Percentiles rank a stretch among this genome's conserved stretches.
phyloP scores from a whole-genome alignment of 2,329 filamentous ascomycete species.

The Epichloe uncinata region DNA sequence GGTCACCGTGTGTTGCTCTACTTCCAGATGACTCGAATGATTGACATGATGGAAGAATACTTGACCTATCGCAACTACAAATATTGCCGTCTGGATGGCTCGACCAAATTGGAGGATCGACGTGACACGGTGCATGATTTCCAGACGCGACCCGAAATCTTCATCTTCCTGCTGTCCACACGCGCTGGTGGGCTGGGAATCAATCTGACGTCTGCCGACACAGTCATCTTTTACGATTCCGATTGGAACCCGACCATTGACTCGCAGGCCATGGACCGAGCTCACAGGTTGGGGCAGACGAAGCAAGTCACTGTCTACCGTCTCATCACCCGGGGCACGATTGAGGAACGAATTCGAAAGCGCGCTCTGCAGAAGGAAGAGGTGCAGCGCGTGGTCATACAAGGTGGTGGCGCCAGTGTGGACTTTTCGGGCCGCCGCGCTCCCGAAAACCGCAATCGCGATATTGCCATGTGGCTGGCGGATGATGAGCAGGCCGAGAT shows the following conservation, averaged over 20 bases:
- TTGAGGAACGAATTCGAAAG: constrained; percentile 96
- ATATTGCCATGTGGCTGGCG: constrained; percentile 97
- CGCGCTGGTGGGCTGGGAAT: constrained; percentile 96
- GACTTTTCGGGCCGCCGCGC: constrained; percentile 90
- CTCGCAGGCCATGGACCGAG: constrained; percentile 96
- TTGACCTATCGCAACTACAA: constrained; percentile 98
- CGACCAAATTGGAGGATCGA: constrained; percentile 92
- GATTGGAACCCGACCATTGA: constrained; percentile 99
- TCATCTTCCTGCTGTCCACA: constrained; percentile 91
- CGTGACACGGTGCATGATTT: constrained; percentile 95
- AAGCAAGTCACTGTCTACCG: constrained; percentile 94
- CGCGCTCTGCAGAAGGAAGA: constrained; percentile 96
- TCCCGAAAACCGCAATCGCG: constrained; percentile 86
- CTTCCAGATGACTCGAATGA: constrained; percentile 99
- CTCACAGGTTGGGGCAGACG: constrained; percentile 93
- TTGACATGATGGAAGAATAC: constrained; percentile 98
- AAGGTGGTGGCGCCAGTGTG: constrained; percentile 77
- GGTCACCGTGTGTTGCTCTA: constrained; percentile 91
- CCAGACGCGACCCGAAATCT: constrained; percentile 87
- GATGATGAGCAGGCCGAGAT: constrained; percentile 93
- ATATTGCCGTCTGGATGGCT: constrained; percentile 91
- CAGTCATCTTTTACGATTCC: constrained; percentile 98
- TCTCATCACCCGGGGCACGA: constrained; percentile 90
- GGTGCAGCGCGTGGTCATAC: constrained; percentile 93
- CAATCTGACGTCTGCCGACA: constrained; percentile 91